Conservation (phyloP, 306 rosid species). For the Macrotyloma uniflorum region DNA sequence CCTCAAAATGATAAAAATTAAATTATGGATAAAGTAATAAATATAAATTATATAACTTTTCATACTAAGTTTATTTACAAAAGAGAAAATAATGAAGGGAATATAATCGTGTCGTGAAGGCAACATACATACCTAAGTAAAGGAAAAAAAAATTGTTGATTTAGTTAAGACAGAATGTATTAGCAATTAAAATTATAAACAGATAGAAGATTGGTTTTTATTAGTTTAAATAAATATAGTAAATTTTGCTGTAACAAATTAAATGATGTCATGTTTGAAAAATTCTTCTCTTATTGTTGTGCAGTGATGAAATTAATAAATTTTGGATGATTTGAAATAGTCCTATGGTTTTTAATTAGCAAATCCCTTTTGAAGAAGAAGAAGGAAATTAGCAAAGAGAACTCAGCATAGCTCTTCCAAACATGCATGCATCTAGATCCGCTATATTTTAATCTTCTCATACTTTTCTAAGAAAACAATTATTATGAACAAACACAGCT, state of each 20-base stretch:
- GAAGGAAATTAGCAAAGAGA: constrained; percentile 36
- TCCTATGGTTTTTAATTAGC: constrained; percentile 44
- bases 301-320: constrained; percentile 31
- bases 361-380: constrained; percentile 4
- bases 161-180: not conserved
- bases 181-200: not conserved
- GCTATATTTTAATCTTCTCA: constrained; percentile 40
- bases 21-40: too few species aligned
- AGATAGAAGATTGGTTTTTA: not conserved
- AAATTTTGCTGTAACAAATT: constrained; percentile 38
- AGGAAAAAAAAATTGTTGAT: not conserved
- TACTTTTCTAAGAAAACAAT: constrained; percentile 56
- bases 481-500: constrained; percentile 35
- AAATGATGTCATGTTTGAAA: constrained; percentile 37
- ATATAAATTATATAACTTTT: too few species aligned
- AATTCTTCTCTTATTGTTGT: constrained; percentile 31
- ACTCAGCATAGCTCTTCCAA: constrained; percentile 47
- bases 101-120: constrained; percentile 16
- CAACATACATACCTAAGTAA: not conserved
- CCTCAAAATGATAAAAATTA: too few species aligned
- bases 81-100: not conserved
- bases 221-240: constrained; percentile 35
- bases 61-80: not conserved
- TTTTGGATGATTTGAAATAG: constrained; percentile 50
- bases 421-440: constrained; percentile 53